phyloP scores from a whole-genome alignment of 2,329 filamentous ascomycete species.

The Rhinocladiella similis region DNA sequence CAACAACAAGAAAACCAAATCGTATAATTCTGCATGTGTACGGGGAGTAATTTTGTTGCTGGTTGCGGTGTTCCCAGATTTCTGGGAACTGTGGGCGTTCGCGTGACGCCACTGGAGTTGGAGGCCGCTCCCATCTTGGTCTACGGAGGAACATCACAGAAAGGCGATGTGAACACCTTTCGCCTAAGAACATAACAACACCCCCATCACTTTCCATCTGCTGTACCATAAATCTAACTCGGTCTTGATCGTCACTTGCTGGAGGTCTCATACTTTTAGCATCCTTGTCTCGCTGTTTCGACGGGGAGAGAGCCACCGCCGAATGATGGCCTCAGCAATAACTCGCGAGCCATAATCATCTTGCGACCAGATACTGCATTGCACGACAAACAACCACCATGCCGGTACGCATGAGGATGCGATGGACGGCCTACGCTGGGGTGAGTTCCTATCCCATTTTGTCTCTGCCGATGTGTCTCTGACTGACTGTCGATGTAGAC shows the following conservation, averaged over 20 bases:
- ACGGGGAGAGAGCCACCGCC: neutral
- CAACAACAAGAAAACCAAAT: too few species aligned
- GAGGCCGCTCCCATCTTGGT: neutral
- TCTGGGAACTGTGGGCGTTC: neutral
- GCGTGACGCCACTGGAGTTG: slow-evolving; percentile 9
- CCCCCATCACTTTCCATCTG: neutral
- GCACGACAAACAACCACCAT: slow-evolving; percentile 8
- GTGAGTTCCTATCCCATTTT: slow-evolving; percentile 38
- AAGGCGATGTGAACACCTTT: slow-evolving; percentile 21
- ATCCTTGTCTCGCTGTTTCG: too few species aligned
- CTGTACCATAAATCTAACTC: too few species aligned
- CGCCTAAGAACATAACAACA: neutral
- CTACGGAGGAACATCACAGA: slow-evolving; percentile 14
- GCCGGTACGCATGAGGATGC: slow-evolving; percentile 38
- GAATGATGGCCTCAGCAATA: slow-evolving; percentile 16
- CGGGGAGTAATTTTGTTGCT: too few species aligned
- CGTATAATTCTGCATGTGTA: too few species aligned
- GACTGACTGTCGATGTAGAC: slow-evolving; percentile 51
- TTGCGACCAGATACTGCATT: slow-evolving; percentile 7
- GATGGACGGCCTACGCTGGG: slow-evolving; percentile 53
- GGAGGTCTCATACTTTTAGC: neutral
- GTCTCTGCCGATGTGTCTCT: neutral
- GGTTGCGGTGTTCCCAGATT: too few species aligned
- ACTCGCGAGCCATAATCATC: neutral
- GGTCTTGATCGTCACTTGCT: too few species aligned